Base-by-base conservation (phyloP, 2,329 filamentous ascomycete genomes). In the Paecilomyces variotii region DNA sequence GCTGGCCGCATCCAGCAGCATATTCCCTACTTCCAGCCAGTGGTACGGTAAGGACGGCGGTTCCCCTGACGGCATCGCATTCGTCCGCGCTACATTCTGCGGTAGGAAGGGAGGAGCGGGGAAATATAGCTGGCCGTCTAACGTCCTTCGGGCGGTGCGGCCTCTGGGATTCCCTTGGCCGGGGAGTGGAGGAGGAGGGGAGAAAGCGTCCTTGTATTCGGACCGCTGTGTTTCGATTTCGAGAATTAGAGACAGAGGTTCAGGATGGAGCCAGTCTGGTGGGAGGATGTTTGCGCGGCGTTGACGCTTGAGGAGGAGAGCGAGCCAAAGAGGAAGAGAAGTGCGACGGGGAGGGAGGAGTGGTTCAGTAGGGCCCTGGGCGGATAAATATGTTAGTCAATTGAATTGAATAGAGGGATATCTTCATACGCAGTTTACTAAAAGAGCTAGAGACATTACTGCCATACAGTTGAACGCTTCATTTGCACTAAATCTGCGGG, bases 241-340 rank as follows among this genome's bases (percentile, higher is more conserved):
- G 61, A 97, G 85, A 61, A 97, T 89, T 9, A 87, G 81, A 61
- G 84, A 80, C 4, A 99, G 85, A 2, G 89, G 88, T 61, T 87
- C 79, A 0, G 89, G 82, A 61, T 89, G 85, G 6, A 99, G 85
- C 94, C 94, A 99, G 14, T 90, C 82, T 7, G 94, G 94, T 0
- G 94, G 87, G 3, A 94, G 80, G 64, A 99, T 96, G 77, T 96
- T 97, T 66, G 91, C 91, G 68, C 94, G 88, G 57, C 89, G 86
- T 76, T 99, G 94, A 63, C 92, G 91, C 76, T 97, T 97, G 57
- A 99, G 86, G 26, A 97, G 86, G 14, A 97, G 83, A 2, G 94
- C 94, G 14, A 99, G 88, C 94, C 94, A 99, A 60, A 99, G 84
- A 0, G 94, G 93, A 0, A 97, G 74, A 49, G 88, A 80, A 64